These are phyloP conservation scores for Zalerion maritima DNA, from an alignment of 495 filamentous ascomycete genomes.

Conservation along the genomic window DNA sequence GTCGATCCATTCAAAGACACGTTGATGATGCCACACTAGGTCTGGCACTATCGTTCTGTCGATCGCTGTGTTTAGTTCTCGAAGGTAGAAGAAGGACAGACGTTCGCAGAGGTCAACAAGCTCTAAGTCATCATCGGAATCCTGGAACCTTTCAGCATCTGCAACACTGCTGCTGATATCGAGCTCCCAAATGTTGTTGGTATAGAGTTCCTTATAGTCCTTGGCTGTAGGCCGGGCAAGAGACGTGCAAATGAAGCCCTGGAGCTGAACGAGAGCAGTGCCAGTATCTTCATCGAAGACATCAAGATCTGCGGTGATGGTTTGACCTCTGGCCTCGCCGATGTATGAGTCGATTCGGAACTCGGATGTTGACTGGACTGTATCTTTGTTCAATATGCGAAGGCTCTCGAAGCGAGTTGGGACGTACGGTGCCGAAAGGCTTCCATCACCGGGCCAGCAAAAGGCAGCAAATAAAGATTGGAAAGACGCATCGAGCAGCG, in stretches of 20 bases:
- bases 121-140: constrained; percentile 5
- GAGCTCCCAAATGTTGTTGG: too few species aligned
- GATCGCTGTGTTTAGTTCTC: constrained; percentile 5
- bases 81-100: constrained; percentile 9
- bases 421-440: constrained; percentile 10
- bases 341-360: constrained; percentile 1
- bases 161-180: too few species aligned
- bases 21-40: constrained; percentile 6
- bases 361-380: too few species aligned
- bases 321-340: constrained; percentile 3
- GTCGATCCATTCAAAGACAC: not conserved
- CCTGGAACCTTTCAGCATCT: too few species aligned
- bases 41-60: constrained; percentile 1
- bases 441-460: constrained; percentile 15
- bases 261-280: constrained; percentile 8
- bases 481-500: constrained; percentile 23
- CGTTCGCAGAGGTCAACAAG: constrained; percentile 7
- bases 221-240: not conserved
- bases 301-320: constrained; percentile 9
- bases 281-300: constrained; percentile 5
- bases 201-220: too few species aligned
- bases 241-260: constrained; percentile 6
- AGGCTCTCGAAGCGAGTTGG: constrained; percentile 13
- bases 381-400: too few species aligned
- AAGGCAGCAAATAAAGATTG: constrained; percentile 24